Percentiles rank a stretch among this genome's conserved stretches.
phyloP scores from a whole-genome alignment of 1,284 basidiomycete species.

The Rhodotorula sp. region DNA sequence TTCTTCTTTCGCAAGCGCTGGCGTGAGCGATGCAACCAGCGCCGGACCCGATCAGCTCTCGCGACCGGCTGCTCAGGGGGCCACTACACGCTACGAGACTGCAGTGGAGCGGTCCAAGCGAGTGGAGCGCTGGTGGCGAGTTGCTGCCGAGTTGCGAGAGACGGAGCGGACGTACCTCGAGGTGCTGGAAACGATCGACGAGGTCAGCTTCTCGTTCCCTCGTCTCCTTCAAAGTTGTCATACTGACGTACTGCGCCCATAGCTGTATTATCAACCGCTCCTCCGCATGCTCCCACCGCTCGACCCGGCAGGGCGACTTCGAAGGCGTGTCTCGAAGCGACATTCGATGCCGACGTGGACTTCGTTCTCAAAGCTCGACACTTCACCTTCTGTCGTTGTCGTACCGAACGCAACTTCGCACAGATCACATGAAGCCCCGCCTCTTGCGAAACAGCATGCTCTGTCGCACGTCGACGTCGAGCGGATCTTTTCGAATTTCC shows the following conservation, averaged over 20 bases:
- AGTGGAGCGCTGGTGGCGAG: slow-evolving; percentile 56
- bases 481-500: slow-evolving; percentile 81
- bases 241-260: neutral
- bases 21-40: neutral
- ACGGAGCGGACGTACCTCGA: slow-evolving; percentile 76
- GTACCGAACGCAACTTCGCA: neutral
- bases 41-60: too few relatives aligned
- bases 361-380: too few relatives aligned
- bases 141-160: slow-evolving; percentile 72
- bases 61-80: too few relatives aligned
- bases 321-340: slow-evolving; percentile 10
- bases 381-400: neutral
- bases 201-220: slow-evolving; percentile 52
- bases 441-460: neutral
- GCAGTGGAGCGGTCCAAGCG: slow-evolving; percentile 17
- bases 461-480: slow-evolving; percentile 67
- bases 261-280: slow-evolving; percentile 76
- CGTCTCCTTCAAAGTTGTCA: neutral
- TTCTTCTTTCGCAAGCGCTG: slow-evolving; percentile 20
- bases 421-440: neutral
- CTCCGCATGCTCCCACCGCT: slow-evolving; percentile 51
- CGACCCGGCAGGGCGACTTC: slow-evolving; percentile 5
- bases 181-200: slow-evolving; percentile 75
- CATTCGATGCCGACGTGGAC: neutral
- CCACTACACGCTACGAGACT: neutral